Percentiles rank a stretch among this genome's conserved stretches.
phyloP scores from a whole-genome alignment of 2,329 filamentous ascomycete species.

The Cercospora sp. region DNA sequence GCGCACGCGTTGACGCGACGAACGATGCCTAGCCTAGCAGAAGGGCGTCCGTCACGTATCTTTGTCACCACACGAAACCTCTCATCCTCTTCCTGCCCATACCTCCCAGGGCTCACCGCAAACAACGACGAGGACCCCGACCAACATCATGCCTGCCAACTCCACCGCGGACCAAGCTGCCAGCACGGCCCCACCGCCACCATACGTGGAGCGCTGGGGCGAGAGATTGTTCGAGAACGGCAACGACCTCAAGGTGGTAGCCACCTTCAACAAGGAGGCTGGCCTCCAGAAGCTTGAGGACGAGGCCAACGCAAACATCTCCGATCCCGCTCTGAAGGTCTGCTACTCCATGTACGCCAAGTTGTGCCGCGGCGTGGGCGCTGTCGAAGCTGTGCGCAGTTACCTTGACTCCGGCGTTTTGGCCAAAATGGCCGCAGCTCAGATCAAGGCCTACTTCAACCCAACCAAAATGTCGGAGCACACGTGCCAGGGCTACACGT shows the following conservation, averaged over 20 bases:
- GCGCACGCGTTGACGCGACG: background rate
- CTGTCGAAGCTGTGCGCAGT: conserved; percentile 6
- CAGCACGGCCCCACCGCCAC: background rate
- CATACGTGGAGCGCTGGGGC: background rate
- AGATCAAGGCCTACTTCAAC: conserved; percentile 18
- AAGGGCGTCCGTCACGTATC: background rate
- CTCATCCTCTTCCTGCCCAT: background rate
- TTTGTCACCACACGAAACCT: background rate
- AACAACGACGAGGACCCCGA: background rate
- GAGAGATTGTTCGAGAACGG: background rate
- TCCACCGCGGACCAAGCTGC: background rate
- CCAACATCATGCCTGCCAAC: background rate
- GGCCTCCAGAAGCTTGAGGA: background rate
- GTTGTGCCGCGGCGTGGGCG: background rate
- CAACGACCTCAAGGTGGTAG: background rate
- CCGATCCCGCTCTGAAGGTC: background rate
- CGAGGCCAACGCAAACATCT: background rate
- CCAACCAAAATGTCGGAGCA: conserved; percentile 13
- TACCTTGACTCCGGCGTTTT: conserved; percentile 20
- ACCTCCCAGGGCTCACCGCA: background rate
- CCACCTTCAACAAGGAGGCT: background rate
- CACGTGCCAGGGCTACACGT: conserved; percentile 3
- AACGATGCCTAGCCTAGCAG: background rate
- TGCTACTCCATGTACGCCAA: background rate
- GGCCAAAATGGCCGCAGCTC: conserved; percentile 12